A percentile compares a stretch with the other conserved stretches of the same genome.
Evolutionary conservation across 1,139 yeast genomes (phyloP).

Genomic region (Dujonia santamariae): DNA sequence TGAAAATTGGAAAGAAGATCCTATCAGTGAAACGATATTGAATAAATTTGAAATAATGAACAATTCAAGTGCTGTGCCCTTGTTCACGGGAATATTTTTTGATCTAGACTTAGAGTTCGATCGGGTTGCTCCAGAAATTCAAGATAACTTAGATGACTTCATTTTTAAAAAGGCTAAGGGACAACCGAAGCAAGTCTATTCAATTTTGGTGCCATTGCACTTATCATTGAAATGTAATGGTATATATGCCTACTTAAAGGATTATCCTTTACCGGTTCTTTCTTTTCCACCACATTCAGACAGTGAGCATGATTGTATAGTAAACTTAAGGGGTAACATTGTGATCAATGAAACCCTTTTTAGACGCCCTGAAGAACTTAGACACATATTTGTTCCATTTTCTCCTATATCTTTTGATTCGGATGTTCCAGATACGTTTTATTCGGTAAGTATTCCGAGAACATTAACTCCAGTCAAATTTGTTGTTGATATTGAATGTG

Average conservation of each 20-base stretch:
- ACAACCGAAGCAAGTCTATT: conserved; percentile 39
- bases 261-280: conserved; percentile 41
- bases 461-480: conserved; percentile 46
- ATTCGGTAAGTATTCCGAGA: conserved; percentile 38
- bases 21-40: conserved; percentile 25
- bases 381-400: conserved; percentile 44
- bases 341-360: conserved; percentile 44
- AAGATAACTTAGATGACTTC: conserved; percentile 33
- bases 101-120: conserved; percentile 31
- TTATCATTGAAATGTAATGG: conserved; percentile 29
- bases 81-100: conserved; percentile 28
- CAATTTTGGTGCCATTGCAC: conserved; percentile 38
- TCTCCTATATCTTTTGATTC: conserved; percentile 35
- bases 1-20: conserved; percentile 37
- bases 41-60: conserved; percentile 36
- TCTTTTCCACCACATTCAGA: conserved; percentile 35
- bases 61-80: conserved; percentile 34
- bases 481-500: conserved; percentile 32
- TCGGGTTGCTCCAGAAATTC: conserved; percentile 19
- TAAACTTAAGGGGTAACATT: conserved; percentile 33
- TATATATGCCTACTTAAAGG: conserved; percentile 32
- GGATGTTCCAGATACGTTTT: conserved; percentile 31
- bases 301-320: conserved; percentile 14
- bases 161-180: conserved; percentile 35
- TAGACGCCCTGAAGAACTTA: conserved; percentile 36